Percentiles rank a stretch among this genome's conserved stretches.
phyloP scores from a whole-genome alignment of 441 rosid species.

The Euphorbia corollata region DNA sequence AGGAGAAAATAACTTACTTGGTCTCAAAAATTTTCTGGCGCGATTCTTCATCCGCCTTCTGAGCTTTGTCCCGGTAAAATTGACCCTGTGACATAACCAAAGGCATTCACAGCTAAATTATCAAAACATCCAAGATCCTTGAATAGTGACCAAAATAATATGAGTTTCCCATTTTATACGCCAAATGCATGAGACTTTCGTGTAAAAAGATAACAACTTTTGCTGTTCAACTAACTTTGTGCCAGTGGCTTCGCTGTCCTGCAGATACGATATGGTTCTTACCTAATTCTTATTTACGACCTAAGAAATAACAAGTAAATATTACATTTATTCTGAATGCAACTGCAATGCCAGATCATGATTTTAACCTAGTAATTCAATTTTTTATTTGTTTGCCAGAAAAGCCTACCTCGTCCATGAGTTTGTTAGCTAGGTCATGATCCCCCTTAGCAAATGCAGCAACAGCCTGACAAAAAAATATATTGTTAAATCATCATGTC shows the following conservation, averaged over 20 bases:
- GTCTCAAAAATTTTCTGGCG: conserved; percentile 40
- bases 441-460: conserved; percentile 42
- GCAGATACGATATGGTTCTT: not conserved
- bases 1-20: conserved; percentile 26
- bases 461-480: conserved; percentile 39
- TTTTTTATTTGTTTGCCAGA: not conserved
- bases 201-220: not conserved
- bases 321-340: conserved; percentile 5
- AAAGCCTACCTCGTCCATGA: conserved; percentile 39
- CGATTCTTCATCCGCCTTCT: conserved; percentile 49
- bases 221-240: not conserved
- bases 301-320: not conserved
- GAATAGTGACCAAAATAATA: not conserved
- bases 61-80: conserved; percentile 38
- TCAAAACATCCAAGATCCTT: not conserved
- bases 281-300: not conserved
- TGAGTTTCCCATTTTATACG: not conserved
- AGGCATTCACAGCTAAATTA: conserved; percentile 10
- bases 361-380: not conserved
- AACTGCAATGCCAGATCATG: not conserved
- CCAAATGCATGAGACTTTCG: not conserved
- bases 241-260: not conserved
- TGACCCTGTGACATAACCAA: conserved; percentile 39
- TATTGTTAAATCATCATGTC: conserved; percentile 5
- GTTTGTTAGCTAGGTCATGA: conserved; percentile 35